phyloP scores from a whole-genome alignment of 495 filamentous ascomycete genomes.

The Penicillium egyptiacum region DNA sequence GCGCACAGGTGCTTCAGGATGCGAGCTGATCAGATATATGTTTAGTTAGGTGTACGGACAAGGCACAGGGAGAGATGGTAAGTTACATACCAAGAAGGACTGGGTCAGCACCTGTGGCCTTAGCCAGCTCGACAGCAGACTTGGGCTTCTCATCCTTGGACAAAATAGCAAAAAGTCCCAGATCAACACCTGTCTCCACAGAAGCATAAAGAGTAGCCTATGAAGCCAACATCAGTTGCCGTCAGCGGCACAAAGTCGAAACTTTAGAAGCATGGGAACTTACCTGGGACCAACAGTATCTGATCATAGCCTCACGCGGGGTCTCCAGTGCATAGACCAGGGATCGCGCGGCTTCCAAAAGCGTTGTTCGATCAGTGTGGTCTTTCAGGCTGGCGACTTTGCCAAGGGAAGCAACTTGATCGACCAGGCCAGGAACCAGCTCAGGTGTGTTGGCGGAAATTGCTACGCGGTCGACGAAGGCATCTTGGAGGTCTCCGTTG shows the following conservation, averaged over 20 bases:
- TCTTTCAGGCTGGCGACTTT: slow-evolving; percentile 18
- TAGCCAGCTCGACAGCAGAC: slow-evolving; percentile 30
- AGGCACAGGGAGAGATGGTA: neutral
- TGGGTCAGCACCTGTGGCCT: slow-evolving; percentile 31
- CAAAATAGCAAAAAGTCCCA: slow-evolving; percentile 37
- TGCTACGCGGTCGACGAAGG: slow-evolving; percentile 20
- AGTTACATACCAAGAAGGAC: slow-evolving; percentile 30
- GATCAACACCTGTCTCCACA: slow-evolving; percentile 34
- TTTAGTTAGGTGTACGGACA: neutral
- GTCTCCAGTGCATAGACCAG: slow-evolving; percentile 41
- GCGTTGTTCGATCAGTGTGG: slow-evolving; percentile 22
- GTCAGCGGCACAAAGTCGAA: neutral
- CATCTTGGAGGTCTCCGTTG: slow-evolving; percentile 3
- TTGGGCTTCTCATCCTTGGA: slow-evolving; percentile 36
- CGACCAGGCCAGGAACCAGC: slow-evolving; percentile 28
- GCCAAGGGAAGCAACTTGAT: slow-evolving; percentile 25
- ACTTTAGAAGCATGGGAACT: neutral
- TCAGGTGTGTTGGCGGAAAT: slow-evolving; percentile 29
- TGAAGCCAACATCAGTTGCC: neutral
- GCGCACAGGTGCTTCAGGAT: slow-evolving; percentile 51
- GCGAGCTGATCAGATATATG: slow-evolving; percentile 22
- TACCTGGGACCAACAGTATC: slow-evolving; percentile 43
- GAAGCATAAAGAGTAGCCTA: slow-evolving; percentile 27
- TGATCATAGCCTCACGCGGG: slow-evolving; percentile 43
- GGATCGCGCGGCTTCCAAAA: slow-evolving; percentile 33